Evolutionary conservation across 352 stramenopile species (phyloP), one percentile per base, ranked within the genome.

Genomic region (Phytopythium helicoides): DNA sequence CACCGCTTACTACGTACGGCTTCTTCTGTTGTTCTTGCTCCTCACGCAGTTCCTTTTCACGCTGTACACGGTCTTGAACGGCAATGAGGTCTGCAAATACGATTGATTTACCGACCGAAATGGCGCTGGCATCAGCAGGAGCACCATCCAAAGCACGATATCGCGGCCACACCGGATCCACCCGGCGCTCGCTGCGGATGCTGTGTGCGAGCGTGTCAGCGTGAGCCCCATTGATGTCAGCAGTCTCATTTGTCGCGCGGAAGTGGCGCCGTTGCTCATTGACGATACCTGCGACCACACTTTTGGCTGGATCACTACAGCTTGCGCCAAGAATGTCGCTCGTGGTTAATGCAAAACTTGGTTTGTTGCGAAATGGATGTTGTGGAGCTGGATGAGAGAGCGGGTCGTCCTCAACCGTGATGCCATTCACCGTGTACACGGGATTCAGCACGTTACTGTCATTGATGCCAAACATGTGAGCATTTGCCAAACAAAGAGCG

Each of bases 381-480:
- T 76, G 70, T 6, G 46, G 48, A 38, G 69, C 66, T 14, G 81
- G 69, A 2, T 66, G 76, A 40, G 69, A 71, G 15, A 81, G 64
- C 25, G 63, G 59, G 26, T 92, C 81, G 52, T 88, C 76, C 26
- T 64, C 35, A 36, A 62, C 56, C 4, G 61, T 87, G 57, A 78
- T 75, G 47, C 81, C 78, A 26, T 92, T 81, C n/a, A 92, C 61
- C 1, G 57, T 80, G 57, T 89, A 88, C n/a, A 86, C 68, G 2
- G 81, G 81, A 53, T 89, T 82, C 23, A 92, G 38, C n/a, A 86
- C 70, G 40, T 92, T 75, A 5, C 76, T 92, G 44, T 14, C 7
- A 54, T 31, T 15, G 16, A 49, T 34, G 23, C 26, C 12, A 34
- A n/a, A 8, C 19, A 23, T 28, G 31, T 34, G 7, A 47, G 33